phyloP scores from a whole-genome alignment of 106 monocot species.

The Triglochin maritima region DNA sequence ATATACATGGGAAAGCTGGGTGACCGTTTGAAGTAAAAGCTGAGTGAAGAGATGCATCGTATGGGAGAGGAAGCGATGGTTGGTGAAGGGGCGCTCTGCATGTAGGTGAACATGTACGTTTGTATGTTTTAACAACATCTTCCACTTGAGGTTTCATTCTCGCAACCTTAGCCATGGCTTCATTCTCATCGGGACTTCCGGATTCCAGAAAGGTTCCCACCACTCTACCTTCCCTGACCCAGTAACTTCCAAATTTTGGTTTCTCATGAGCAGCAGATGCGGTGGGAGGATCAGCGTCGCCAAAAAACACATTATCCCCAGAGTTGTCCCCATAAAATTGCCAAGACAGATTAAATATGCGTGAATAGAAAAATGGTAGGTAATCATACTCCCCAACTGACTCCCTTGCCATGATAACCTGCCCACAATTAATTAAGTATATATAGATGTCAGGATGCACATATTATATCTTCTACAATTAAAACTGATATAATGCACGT shows the following conservation, averaged over 20 bases:
- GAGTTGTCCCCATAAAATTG: constrained; percentile 86
- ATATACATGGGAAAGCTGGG: too few species aligned
- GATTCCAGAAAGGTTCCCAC: constrained; percentile 73
- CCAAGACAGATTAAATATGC: constrained; percentile 74
- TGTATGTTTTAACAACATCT: too few species aligned
- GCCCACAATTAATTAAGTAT: not conserved
- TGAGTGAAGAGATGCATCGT: too few species aligned
- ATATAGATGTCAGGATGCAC: too few species aligned
- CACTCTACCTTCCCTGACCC: constrained; percentile 74
- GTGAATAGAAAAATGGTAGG: constrained; percentile 84
- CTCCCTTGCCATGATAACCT: constrained; percentile 73
- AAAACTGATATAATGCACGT: too few species aligned
- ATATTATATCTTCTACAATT: too few species aligned
- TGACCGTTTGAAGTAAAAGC: too few species aligned
- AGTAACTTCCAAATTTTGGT: constrained; percentile 78
- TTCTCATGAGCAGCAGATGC: constrained; percentile 7
- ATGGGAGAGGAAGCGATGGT: too few species aligned
- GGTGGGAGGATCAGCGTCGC: constrained; percentile 46
- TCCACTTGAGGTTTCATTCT: constrained; percentile 45
- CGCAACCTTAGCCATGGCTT: constrained; percentile 59
- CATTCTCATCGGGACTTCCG: constrained; percentile 60
- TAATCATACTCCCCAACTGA: constrained; percentile 64
- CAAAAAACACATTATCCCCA: constrained; percentile 65
- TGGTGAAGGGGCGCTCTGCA: too few species aligned
- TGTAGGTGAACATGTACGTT: too few species aligned